Evolutionary conservation across 352 stramenopile genomes (phyloP).

Genomic region (Poterioochromonas sp.): DNA sequence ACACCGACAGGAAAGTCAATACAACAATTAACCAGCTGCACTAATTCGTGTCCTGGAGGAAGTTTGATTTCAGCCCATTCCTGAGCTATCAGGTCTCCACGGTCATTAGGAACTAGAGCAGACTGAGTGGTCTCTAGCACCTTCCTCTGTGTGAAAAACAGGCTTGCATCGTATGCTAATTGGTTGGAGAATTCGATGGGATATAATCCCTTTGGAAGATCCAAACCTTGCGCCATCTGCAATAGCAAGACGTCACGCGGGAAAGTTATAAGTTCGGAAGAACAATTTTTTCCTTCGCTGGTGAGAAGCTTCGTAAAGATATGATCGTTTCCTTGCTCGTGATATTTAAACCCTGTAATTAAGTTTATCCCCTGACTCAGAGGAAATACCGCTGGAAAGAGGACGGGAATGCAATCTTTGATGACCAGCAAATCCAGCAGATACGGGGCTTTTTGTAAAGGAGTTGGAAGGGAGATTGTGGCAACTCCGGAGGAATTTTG

Average conservation of each 20-base stretch:
- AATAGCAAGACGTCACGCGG: conserved; percentile 15
- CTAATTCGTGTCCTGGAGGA: neutral
- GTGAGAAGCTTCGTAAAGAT: neutral
- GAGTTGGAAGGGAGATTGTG: neutral
- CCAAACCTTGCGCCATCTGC: neutral
- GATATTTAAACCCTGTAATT: neutral
- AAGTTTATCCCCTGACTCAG: neutral
- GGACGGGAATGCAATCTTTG: neutral
- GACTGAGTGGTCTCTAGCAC: too few species aligned
- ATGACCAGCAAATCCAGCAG: neutral
- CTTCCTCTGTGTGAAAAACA: neutral
- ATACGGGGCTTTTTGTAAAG: neutral
- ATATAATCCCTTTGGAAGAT: conserved; percentile 4
- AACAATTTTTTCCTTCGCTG: too few species aligned
- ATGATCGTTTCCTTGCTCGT: neutral
- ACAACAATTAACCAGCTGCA: neutral
- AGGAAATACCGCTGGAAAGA: conserved; percentile 12
- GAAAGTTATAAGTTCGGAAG: neutral
- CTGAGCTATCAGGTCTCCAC: too few species aligned
- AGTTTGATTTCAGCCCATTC: neutral
- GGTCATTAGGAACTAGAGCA: too few species aligned
- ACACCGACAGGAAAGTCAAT: conserved; percentile 7
- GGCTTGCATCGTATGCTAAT: neutral
- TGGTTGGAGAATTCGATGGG: neutral
- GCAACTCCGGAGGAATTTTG: too few species aligned